Evolutionary conservation across 345 rosid genomes (phyloP).

Genomic region (Hypericum perforatum): DNA sequence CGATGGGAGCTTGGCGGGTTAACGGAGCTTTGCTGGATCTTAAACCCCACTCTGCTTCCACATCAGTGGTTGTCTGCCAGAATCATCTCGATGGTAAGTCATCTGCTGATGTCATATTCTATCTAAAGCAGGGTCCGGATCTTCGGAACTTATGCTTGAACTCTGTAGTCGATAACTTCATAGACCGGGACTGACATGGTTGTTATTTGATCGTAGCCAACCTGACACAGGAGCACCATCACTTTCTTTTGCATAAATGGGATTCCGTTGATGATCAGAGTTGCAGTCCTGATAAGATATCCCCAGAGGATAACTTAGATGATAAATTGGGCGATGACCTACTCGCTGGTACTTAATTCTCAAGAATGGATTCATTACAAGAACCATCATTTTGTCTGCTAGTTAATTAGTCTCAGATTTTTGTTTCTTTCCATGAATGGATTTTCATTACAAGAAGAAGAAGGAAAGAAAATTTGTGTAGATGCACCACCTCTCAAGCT

Average conservation of each 20-base stretch:
- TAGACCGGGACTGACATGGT: not conserved
- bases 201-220: constrained; percentile 27
- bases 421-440: constrained; percentile 1
- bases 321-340: constrained; percentile 20
- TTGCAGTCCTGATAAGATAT: constrained; percentile 19
- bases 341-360: constrained; percentile 39
- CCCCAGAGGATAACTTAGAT: constrained; percentile 23
- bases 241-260: constrained; percentile 64
- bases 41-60: constrained; percentile 62
- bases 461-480: constrained; percentile 26
- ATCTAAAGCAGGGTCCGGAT: not conserved
- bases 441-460: not conserved
- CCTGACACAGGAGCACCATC: constrained; percentile 32
- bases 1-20: constrained; percentile 85
- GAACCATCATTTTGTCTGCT: not conserved
- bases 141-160: too few relatives aligned
- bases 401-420: not conserved
- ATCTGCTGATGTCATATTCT: not conserved
- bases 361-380: not conserved
- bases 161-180: too few relatives aligned
- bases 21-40: constrained; percentile 65
- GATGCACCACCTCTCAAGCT: constrained; percentile 15
- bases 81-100: constrained; percentile 26
- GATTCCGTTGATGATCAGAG: constrained; percentile 29
- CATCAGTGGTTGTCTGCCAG: constrained; percentile 40